Percentiles rank a stretch among this genome's conserved stretches.
phyloP scores from a whole-genome alignment of 164 flowering plant species.

The Chimonanthus salicifolius region DNA sequence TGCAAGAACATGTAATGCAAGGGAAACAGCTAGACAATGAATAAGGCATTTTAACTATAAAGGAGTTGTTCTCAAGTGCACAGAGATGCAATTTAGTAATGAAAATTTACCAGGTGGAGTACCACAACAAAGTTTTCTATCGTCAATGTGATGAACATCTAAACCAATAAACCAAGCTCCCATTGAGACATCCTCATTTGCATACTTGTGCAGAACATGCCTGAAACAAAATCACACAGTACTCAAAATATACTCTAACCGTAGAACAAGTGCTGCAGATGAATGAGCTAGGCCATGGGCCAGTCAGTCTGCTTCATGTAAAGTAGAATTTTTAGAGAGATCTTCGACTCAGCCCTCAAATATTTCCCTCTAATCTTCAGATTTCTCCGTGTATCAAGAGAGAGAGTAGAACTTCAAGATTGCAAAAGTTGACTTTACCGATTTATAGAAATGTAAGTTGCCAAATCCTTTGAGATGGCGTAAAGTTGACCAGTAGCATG shows the following conservation, averaged over 20 bases:
- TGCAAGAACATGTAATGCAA: not conserved
- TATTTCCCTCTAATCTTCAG: too few species aligned
- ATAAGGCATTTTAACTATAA: not conserved
- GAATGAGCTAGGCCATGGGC: too few species aligned
- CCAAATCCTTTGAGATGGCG: constrained; percentile 84
- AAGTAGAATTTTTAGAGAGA: too few species aligned
- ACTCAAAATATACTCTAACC: not conserved
- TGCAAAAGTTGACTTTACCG: constrained; percentile 46
- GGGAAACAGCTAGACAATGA: not conserved
- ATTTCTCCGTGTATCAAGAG: too few species aligned
- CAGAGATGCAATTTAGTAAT: not conserved
- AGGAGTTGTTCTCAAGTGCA: not conserved
- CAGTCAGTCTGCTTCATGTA: too few species aligned
- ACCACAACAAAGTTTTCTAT: constrained; percentile 84
- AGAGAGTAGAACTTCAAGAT: not conserved
- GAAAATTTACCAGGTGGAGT: constrained; percentile 73
- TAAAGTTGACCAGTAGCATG: constrained; percentile 97
- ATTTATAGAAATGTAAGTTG: constrained; percentile 74
- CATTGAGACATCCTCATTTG: constrained; percentile 89
- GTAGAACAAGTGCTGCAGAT: not conserved
- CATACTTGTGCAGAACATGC: constrained; percentile 83
- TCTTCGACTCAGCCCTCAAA: too few species aligned
- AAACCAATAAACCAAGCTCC: constrained; percentile 97
- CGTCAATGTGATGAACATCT: constrained; percentile 91
- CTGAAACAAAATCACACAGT: constrained; percentile 27